Conservation (phyloP, 768 basidiomycete species). For the Collybia nuda region DNA sequence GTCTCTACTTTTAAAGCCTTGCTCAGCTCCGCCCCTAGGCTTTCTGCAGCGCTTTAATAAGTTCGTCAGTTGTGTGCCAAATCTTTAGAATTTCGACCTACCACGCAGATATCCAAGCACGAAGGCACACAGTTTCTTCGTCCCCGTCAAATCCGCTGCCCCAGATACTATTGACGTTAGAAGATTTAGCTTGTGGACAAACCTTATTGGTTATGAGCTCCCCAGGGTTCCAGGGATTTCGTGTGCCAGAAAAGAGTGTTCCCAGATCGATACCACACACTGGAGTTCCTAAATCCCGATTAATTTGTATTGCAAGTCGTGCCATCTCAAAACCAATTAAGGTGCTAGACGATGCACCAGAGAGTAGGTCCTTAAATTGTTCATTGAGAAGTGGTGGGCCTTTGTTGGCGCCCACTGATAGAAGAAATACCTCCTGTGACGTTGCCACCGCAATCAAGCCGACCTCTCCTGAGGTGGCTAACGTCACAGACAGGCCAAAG, state of each 20-base stretch:
- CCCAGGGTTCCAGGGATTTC: constrained; percentile 21
- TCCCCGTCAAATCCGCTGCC: constrained; percentile 14
- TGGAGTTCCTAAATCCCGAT: constrained; percentile 20
- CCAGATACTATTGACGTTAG: constrained; percentile 28
- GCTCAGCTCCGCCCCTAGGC: constrained; percentile 2
- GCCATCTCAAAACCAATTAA: constrained; percentile 38
- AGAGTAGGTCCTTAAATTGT: constrained; percentile 15
- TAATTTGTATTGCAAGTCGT: constrained; percentile 29
- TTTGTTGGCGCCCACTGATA: constrained; percentile 1
- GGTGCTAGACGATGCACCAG: constrained; percentile 1
- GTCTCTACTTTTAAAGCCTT: constrained; percentile 19
- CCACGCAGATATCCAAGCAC: constrained; percentile 39
- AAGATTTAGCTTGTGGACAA: constrained; percentile 5
- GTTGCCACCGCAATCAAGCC: constrained; percentile 14
- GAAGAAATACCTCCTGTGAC: constrained; percentile 5
- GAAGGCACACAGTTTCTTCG: constrained; percentile 27
- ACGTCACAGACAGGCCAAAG: constrained; percentile 11
- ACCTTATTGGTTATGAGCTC: constrained; percentile 22
- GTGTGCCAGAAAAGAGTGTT: constrained; percentile 20
- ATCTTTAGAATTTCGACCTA: constrained; percentile 9
- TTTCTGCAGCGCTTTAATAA: constrained; percentile 21
- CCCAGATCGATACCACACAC: constrained; percentile 38
- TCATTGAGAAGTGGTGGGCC: constrained; percentile 3
- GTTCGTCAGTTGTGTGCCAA: background rate
- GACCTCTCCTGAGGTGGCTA: background rate